Evolutionary conservation across 2,329 filamentous ascomycete species (phyloP).

Genomic region (Claviceps sp.): DNA sequence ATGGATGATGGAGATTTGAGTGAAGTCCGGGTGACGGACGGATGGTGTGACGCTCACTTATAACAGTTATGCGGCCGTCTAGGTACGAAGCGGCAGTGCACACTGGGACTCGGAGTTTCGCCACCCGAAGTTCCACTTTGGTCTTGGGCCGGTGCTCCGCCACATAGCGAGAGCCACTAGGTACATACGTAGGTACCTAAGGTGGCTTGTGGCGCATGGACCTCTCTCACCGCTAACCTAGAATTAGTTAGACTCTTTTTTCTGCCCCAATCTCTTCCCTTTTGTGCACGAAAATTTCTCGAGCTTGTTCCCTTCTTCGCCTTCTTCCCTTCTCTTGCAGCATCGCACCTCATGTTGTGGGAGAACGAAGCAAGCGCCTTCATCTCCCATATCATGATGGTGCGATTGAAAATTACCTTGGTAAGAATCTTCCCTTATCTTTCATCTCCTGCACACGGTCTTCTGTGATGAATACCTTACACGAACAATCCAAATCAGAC

Average conservation of each 20-base stretch:
- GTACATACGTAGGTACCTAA: too few species aligned
- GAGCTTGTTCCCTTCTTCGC: neutral
- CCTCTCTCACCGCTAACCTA: neutral
- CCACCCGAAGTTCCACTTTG: conserved; percentile 13
- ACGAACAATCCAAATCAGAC: conserved; percentile 54
- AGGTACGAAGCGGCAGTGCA: neutral
- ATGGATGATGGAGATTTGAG: neutral
- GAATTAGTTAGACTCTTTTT: neutral
- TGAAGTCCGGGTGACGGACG: neutral
- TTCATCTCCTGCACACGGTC: conserved; percentile 1
- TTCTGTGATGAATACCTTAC: conserved; percentile 22
- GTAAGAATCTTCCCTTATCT: conserved; percentile 10
- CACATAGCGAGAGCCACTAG: conserved; percentile 12
- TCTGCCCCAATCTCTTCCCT: conserved; percentile 1
- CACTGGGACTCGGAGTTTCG: conserved; percentile 9
- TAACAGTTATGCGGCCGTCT: neutral
- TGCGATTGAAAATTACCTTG: neutral
- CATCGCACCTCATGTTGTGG: neutral
- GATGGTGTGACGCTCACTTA: conserved; percentile 10
- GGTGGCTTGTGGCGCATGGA: neutral
- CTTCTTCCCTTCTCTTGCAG: neutral
- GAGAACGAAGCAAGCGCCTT: conserved; percentile 1
- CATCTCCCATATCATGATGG: neutral
- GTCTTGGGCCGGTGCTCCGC: conserved; percentile 20
- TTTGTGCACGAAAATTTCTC: conserved; percentile 4